These are phyloP conservation scores for Ottelia alismoides DNA, from an alignment of 106 monocot genomes.

Conservation along the genomic window DNA sequence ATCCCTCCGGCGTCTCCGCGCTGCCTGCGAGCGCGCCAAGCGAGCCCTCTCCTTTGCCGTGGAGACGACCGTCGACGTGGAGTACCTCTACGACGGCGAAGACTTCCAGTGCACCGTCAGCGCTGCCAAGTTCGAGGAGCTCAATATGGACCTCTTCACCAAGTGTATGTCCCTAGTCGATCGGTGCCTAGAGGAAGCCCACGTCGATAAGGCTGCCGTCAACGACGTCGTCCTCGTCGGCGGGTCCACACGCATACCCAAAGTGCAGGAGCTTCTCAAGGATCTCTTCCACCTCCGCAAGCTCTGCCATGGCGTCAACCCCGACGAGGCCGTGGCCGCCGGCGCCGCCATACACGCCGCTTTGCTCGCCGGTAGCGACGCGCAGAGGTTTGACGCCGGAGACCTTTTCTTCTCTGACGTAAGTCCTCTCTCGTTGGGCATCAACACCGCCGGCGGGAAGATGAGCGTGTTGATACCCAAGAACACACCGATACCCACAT, in stretches of 20 bases:
- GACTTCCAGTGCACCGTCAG: no score
- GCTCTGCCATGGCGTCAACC: conserved; percentile 13
- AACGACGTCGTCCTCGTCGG: conserved; percentile 17
- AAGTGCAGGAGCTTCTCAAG: conserved; percentile 38
- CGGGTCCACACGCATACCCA: conserved; percentile 13
- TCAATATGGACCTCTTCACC: conserved; percentile 34
- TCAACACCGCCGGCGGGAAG: not conserved
- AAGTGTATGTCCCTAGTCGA: conserved; percentile 53
- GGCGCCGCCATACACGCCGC: conserved; percentile 14
- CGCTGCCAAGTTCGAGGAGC: no score
- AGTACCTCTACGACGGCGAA: no score
- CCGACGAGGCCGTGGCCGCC: conserved; percentile 13
- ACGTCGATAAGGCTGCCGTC: conserved; percentile 4
- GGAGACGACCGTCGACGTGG: no score
- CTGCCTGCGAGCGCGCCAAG: no score
- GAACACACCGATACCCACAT: conserved; percentile 50
- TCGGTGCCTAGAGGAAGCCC: conserved; percentile 42
- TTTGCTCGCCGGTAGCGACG: conserved; percentile 15
- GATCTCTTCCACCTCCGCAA: conserved; percentile 24
- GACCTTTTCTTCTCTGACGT: conserved; percentile 15
- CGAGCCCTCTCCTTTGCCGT: no score
- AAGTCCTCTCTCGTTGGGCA: conserved; percentile 11
- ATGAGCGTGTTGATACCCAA: conserved; percentile 14
- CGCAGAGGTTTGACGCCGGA: conserved; percentile 25
- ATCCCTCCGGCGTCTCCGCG: not conserved